Evolutionary conservation across 228 moss, liverwort and hornwort genomes (phyloP), one percentile per base, ranked within the genome.

Genomic region (Sphagnum fallax): DNA sequence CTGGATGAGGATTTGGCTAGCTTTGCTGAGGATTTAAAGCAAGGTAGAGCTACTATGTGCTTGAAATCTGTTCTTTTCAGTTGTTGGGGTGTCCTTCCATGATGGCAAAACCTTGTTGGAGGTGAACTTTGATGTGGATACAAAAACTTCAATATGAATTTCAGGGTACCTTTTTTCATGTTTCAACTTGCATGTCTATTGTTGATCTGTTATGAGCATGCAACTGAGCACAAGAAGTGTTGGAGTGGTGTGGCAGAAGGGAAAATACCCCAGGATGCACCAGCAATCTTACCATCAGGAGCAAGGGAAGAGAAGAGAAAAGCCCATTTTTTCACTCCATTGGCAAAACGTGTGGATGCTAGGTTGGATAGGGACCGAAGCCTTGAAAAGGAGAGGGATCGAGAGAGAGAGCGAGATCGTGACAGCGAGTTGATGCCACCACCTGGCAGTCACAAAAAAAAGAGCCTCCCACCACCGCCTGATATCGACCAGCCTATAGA

Each of bases 401-500:
- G 93, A 73, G 97, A 93, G 68, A 81, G 93, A 64, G 97, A 97
- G 12, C 80, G 97, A 75, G 97, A 98, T 81, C 80, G 80, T 69
- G 83, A 87, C 76, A 89, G 88, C 79, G 98, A 94, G 80, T 82
- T 98, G 84, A 98, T 98, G 93, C 93, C 97, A 67, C 98, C 94
- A 58, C 98, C 98, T 67, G 94, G 98, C 65, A 94, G 85, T 77
- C 88, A 88, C 75, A 93, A 90, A 81, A 97, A 93, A 82, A 98
- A 89, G 80, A 90, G 88, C 66, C 87, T 87, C 67, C 98, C 98
- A 81, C 80, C 90, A 72, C 90, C 90, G 71, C 78, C 90, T 52
- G 97, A 98, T 75, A 77, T 94, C 76, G 98, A 98, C 77, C 98
- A 98, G 86, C 97, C 97, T 70, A 86, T 96, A 65, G 95, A 96